Base-by-base conservation (phyloP, 1,284 basidiomycete species). In the Sporisorium graminicola region DNA sequence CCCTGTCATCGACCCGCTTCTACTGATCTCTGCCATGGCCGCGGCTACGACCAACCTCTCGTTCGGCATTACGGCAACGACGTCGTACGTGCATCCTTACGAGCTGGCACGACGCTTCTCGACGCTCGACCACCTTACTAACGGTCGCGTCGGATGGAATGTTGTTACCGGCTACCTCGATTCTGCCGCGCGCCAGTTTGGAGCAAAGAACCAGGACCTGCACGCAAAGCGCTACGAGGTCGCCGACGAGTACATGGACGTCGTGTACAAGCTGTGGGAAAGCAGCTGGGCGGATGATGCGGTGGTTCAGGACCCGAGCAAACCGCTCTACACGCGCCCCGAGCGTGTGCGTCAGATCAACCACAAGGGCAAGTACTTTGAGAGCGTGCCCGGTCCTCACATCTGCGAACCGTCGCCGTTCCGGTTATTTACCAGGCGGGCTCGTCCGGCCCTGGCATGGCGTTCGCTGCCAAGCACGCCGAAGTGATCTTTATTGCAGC, bases 181-280 rank as follows among this genome's bases (percentile, higher is more conserved):
- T 52, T 71, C 65, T 1, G 86, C 86, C 0, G 86, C 86, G 1
- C 69, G 81, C 0, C 81, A 86, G 55, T 85, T 85, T 47, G 81
- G 80, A 3, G 58, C 40, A 16, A 72, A 76, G 43, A 77, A 79
- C 50, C 80, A 83, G 47, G 79, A 83, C 3, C 26, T 82, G 49
- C 80, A 83, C 47, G 61, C 77, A 0, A 81, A 80, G 57, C 67
- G 82, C 2, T 82, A 82, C 69, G 74, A 82, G 44, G 72, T 82
- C 12, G 81, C 81, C 1, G 68, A 82, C 53, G 81, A 81, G 47
- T 81, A 81, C 64, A 81, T 81, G 79, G 79, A 74, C 35, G 72
- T 85, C 1, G 75, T 85, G n/a, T 86, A 86, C 81, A 86, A 86
- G 80, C 80, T 86, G 10, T 86, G 86, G 86, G 86, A 86, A 52